phyloP scores from a whole-genome alignment of 2,329 filamentous ascomycete genomes.

The Aspergillus fumigatiaffinis region DNA sequence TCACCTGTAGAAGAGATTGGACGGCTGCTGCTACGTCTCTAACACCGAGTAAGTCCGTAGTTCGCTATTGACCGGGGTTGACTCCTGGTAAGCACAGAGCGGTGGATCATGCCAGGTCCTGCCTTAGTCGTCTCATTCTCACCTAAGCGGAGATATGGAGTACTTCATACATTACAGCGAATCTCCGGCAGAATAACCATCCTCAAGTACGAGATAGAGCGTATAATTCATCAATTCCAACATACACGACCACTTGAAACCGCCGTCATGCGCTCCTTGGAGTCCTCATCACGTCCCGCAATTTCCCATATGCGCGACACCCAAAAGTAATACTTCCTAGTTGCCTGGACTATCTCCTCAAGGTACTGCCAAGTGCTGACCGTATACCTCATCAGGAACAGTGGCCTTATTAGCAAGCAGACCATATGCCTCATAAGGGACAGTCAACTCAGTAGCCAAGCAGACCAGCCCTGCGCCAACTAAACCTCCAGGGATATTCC shows the following conservation, averaged over 20 bases:
- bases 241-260: conserved; percentile 9
- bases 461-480: not conserved
- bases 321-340: not conserved
- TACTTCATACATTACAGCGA: not conserved
- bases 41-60: not conserved
- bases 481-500: not conserved
- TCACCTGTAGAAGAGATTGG: not conserved
- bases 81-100: not conserved
- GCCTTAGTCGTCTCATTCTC: not conserved
- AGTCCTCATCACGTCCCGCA: conserved; percentile 8
- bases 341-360: not conserved
- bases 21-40: not conserved
- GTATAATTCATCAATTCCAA: not conserved
- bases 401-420: too few relatives aligned
- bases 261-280: conserved; percentile 5
- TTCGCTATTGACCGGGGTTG: not conserved
- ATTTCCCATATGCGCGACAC: not conserved
- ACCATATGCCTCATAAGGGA: too few relatives aligned
- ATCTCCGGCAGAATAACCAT: not conserved
- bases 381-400: not conserved
- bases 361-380: not conserved
- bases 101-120: too few relatives aligned
- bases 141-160: not conserved
- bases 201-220: not conserved
- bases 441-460: too few relatives aligned